These are phyloP conservation scores for Geranomyces michiganensis DNA, from an alignment of 192 early-diverging fungal species.

Conservation along the genomic window DNA sequence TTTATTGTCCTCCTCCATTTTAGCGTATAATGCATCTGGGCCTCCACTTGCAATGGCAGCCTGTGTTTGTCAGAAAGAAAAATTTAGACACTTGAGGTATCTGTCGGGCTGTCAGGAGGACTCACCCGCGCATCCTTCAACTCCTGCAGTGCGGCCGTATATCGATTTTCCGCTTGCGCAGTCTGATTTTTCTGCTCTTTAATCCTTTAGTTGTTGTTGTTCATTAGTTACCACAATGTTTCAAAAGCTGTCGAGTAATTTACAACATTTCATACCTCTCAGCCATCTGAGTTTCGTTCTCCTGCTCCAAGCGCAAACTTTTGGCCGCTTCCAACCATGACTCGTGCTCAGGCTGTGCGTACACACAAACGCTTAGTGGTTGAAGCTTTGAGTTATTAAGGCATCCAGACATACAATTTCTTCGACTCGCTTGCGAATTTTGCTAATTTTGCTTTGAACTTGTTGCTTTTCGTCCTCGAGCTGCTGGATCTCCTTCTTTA, in stretches of 20 bases:
- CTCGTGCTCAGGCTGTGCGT: slow-evolving; percentile 54
- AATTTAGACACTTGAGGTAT: no score
- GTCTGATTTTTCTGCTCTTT: slow-evolving; percentile 53
- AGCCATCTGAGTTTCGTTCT: slow-evolving; percentile 42
- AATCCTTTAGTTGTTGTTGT: slow-evolving; percentile 37
- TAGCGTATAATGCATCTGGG: slow-evolving; percentile 50
- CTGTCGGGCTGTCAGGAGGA: no score
- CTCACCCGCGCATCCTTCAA: slow-evolving; percentile 56
- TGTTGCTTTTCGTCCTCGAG: slow-evolving; percentile 72
- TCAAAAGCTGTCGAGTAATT: no score
- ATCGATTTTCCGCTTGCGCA: slow-evolving; percentile 46
- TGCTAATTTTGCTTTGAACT: slow-evolving; percentile 53
- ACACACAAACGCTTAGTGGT: not conserved
- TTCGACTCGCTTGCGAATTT: slow-evolving; percentile 58
- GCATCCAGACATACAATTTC: slow-evolving; percentile 44
- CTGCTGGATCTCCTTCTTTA: slow-evolving; percentile 64
- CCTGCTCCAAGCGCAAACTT: slow-evolving; percentile 55
- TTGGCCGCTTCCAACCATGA: slow-evolving; percentile 64
- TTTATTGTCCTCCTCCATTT: slow-evolving; percentile 61
- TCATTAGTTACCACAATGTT: no score
- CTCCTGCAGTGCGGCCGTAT: slow-evolving; percentile 34
- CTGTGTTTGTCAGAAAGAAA: slow-evolving; percentile 26
- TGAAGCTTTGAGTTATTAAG: slow-evolving; percentile 4
- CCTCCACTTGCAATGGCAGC: slow-evolving; percentile 37
- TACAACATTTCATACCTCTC: slow-evolving; percentile 39